Conservation (phyloP, 495 filamentous ascomycete species). For the Margaritispora aquatica region DNA sequence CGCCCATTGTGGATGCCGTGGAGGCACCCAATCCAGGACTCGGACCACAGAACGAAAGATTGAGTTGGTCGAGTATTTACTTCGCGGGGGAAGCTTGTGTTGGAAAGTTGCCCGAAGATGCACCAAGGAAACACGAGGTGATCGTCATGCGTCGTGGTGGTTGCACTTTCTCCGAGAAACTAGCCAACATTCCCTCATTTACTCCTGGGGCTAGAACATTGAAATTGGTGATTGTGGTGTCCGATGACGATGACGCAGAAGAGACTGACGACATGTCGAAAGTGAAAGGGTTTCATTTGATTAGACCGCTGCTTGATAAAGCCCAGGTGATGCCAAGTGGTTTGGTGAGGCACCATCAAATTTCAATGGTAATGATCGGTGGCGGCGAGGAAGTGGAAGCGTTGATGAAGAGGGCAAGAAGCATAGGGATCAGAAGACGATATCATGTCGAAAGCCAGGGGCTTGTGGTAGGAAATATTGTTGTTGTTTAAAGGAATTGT, state of each 20-base stretch:
- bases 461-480: slow-evolving; percentile 68
- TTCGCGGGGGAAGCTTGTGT: slow-evolving; percentile 65
- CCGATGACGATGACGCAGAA: slow-evolving; percentile 47
- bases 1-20: slow-evolving; percentile 61
- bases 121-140: slow-evolving; percentile 64
- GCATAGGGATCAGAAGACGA: slow-evolving; percentile 66
- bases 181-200: slow-evolving; percentile 75
- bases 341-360: slow-evolving; percentile 61
- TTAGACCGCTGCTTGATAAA: slow-evolving; percentile 73
- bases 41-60: slow-evolving; percentile 25
- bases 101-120: slow-evolving; percentile 49
- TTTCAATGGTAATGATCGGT: slow-evolving; percentile 80
- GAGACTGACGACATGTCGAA: slow-evolving; percentile 33
- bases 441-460: slow-evolving; percentile 81
- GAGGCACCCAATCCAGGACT: slow-evolving; percentile 45
- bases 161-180: slow-evolving; percentile 79
- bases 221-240: slow-evolving; percentile 80
- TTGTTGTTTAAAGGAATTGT: slow-evolving; percentile 40
- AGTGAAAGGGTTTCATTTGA: slow-evolving; percentile 27
- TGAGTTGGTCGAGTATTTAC: slow-evolving; percentile 66
- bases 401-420: slow-evolving; percentile 50
- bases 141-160: slow-evolving; percentile 79
- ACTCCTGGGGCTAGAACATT: slow-evolving; percentile 51
- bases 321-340: slow-evolving; percentile 66
- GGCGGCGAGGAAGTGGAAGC: slow-evolving; percentile 66